Evolutionary conservation across 2,329 filamentous ascomycete species (phyloP).

Genomic region (Polychaeton citri): DNA sequence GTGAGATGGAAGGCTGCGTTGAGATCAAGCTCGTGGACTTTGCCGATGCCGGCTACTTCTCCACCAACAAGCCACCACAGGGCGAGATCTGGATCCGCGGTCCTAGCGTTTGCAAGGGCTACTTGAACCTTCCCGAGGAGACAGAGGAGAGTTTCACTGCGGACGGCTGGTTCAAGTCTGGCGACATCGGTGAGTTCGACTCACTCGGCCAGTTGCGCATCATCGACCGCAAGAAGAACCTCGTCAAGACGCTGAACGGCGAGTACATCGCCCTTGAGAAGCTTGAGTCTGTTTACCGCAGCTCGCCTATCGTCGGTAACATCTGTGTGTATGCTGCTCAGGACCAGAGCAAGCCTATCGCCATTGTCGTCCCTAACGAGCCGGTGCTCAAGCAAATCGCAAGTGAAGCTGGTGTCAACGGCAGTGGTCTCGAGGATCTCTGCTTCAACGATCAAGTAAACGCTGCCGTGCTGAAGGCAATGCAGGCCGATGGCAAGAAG

Average conservation of each 20-base stretch:
- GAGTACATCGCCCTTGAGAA: constrained; percentile 97
- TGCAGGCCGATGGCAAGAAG: constrained; percentile 51
- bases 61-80: constrained; percentile 63
- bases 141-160: constrained; percentile 61
- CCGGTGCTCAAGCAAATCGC: constrained; percentile 43
- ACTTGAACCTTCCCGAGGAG: constrained; percentile 78
- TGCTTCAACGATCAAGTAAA: constrained; percentile 55
- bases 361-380: constrained; percentile 58
- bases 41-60: constrained; percentile 72
- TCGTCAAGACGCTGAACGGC: constrained; percentile 88
- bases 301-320: constrained; percentile 64
- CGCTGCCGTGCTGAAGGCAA: constrained; percentile 52
- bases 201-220: constrained; percentile 65
- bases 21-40: constrained; percentile 90
- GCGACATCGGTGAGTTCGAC: constrained; percentile 88
- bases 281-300: constrained; percentile 82
- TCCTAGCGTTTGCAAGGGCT: constrained; percentile 57
- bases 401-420: constrained; percentile 45
- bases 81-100: constrained; percentile 89
- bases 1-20: constrained; percentile 61
- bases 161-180: constrained; percentile 95
- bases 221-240: constrained; percentile 95
- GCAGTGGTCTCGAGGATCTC: constrained; percentile 50
- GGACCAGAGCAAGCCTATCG: constrained; percentile 64
- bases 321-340: constrained; percentile 75